Base-by-base conservation (phyloP, 495 filamentous ascomycete genomes). In the Hyaloscypha bicolor region DNA sequence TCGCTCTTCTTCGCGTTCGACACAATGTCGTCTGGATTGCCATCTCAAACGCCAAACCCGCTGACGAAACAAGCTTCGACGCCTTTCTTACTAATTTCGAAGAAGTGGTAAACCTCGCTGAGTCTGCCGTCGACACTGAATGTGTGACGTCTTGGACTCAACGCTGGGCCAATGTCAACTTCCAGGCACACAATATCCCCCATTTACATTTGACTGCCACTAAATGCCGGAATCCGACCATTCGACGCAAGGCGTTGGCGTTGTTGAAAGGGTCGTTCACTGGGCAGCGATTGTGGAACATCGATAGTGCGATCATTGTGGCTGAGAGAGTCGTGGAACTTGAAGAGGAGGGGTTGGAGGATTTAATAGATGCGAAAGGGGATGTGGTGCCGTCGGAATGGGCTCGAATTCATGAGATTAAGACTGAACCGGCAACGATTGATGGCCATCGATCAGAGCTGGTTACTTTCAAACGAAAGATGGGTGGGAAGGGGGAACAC, bases 201-300 rank as follows among this genome's bases (percentile, higher is more conserved):
- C 71, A 75, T 0, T 62, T 80, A 3, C 81, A 76, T 59, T 51
- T 74, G 12, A 72, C 75, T 6, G 79, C 75, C 8, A 74, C 72
- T 6, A 71, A 72, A n/a, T 85, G 81, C 62, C 74, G 81, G 6
- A 76, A 83, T 64, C 79, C 79, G 3, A 35, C 59, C 0, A 73
- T 81, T 39, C 75, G 81, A 16, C 75, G 80, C 1, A 72, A 72
- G 58, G 81, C 81, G 9, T 70, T 82, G 2, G 30, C 22, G 6
- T n/a, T 60, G 4, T 4, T 60, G 57, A 60, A 37, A 21, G 14
- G 0, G 2, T 21, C 2, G 12, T 22, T 21, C 9, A 16, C 30
- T 4, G 4, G 33, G n/a, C 4, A 33, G 0, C 29, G 30, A 8
- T 9, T 60, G 9, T n/a, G 33, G 33, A 37, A 21, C 19, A 39